Conservation (phyloP, 2,329 filamentous ascomycete genomes). For the Penicillium sp. region DNA sequence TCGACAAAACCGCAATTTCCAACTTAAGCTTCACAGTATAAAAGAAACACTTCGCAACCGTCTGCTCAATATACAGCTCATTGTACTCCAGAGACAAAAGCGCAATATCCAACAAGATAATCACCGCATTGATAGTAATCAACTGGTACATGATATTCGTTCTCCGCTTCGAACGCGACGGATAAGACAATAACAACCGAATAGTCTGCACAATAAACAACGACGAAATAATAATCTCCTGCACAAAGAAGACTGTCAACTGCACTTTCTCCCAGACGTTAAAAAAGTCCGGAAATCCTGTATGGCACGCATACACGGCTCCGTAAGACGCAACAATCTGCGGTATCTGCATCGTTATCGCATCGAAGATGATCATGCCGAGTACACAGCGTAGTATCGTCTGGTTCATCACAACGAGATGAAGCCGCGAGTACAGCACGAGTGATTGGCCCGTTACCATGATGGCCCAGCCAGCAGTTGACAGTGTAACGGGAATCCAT, state of each 20-base stretch:
- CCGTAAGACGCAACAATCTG: conserved; percentile 14
- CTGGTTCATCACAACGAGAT: conserved; percentile 7
- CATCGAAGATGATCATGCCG: conserved; percentile 12
- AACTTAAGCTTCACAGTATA: conserved; percentile 14
- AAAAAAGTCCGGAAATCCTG: conserved; percentile 4
- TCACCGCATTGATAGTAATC: conserved; percentile 8
- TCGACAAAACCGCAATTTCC: conserved; percentile 9
- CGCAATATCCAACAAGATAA: conserved; percentile 15
- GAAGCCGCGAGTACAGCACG: conserved; percentile 16
- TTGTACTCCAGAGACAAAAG: conserved; percentile 8
- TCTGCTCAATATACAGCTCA: conserved; percentile 6
- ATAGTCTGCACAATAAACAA: conserved; percentile 12
- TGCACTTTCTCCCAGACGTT: conserved; percentile 12
- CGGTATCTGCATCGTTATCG: conserved; percentile 7
- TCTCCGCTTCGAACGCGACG: conserved; percentile 3
- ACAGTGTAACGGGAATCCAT: conserved; percentile 11
- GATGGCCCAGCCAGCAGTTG: conserved; percentile 8
- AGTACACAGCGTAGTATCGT: conserved; percentile 7
- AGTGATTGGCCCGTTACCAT: conserved; percentile 15
- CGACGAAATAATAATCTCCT: conserved; percentile 13
- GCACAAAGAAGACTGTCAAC: conserved; percentile 11
- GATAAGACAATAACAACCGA: conserved; percentile 5
- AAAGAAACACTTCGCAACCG: conserved; percentile 10
- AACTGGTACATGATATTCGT: conserved; percentile 15
- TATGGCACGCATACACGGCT: conserved; percentile 6